Conservation (phyloP, 2,329 filamentous ascomycete genomes). For the Aspergillus pseudotamarii region DNA sequence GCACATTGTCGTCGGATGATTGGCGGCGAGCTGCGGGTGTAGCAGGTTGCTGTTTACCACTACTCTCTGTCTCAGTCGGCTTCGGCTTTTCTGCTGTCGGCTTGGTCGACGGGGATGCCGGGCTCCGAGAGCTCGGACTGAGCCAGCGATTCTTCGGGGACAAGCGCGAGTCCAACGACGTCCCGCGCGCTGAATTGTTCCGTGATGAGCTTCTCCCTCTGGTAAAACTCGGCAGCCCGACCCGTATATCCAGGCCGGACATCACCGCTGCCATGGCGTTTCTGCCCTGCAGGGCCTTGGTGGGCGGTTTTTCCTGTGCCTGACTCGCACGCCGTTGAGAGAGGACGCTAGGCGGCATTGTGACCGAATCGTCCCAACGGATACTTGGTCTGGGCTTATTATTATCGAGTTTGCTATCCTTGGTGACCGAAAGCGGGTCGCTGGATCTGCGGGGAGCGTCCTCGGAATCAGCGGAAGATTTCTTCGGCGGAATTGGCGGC, state of each 20-base stretch:
- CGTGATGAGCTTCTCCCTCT: slow-evolving; percentile 41
- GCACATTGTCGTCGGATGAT: slow-evolving; percentile 35
- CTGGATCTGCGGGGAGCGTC: slow-evolving; percentile 22
- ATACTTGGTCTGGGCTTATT: slow-evolving; percentile 29
- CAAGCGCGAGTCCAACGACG: slow-evolving; percentile 40
- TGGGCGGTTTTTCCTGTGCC: slow-evolving; percentile 36
- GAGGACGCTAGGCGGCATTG: slow-evolving; percentile 21
- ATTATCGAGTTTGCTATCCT: slow-evolving; percentile 25
- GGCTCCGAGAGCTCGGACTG: slow-evolving; percentile 54
- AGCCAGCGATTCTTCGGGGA: slow-evolving; percentile 48
- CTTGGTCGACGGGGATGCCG: slow-evolving; percentile 37
- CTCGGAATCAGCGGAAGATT: slow-evolving; percentile 12
- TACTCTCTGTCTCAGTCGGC: slow-evolving; percentile 67
- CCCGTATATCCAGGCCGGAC: slow-evolving; percentile 42
- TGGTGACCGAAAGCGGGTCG: slow-evolving; percentile 11
- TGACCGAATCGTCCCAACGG: slow-evolving; percentile 22
- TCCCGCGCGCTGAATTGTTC: slow-evolving; percentile 44
- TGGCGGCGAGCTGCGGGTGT: slow-evolving; percentile 57
- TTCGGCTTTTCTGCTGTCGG: slow-evolving; percentile 63
- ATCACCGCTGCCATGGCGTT: slow-evolving; percentile 53
- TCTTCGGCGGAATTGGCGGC: slow-evolving; percentile 10
- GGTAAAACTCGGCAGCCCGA: slow-evolving; percentile 37
- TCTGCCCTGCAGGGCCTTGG: slow-evolving; percentile 29
- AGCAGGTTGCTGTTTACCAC: slow-evolving; percentile 65
- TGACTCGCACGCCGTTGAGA: slow-evolving; percentile 29